These are phyloP conservation scores for Lyophyllum decastes DNA, from an alignment of 768 basidiomycete species.

Conservation along the genomic window DNA sequence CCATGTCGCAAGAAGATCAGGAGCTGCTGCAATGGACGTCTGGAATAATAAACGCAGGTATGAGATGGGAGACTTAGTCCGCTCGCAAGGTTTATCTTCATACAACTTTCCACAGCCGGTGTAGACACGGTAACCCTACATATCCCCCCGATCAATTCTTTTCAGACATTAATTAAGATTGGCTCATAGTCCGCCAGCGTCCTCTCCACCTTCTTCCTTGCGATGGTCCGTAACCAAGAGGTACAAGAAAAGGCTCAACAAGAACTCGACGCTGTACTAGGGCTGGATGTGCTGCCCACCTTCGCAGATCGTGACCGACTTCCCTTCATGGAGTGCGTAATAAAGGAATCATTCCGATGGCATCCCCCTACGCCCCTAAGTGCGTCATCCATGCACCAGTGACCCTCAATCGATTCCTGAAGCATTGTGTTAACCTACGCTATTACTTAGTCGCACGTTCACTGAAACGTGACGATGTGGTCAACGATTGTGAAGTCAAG, in stretches of 20 bases:
- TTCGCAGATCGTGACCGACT: conserved; percentile 14
- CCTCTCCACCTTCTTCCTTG: conserved; percentile 4
- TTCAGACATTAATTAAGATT: neutral
- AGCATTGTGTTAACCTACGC: neutral
- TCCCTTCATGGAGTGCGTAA: conserved; percentile 16
- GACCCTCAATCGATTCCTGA: neutral
- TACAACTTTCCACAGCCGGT: neutral
- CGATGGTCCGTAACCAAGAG: conserved; percentile 23
- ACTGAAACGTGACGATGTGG: conserved; percentile 1
- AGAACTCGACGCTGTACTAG: conserved; percentile 18
- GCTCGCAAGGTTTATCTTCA: neutral
- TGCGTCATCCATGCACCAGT: neutral
- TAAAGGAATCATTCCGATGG: conserved; percentile 22
- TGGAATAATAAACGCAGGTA: neutral
- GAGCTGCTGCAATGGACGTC: neutral
- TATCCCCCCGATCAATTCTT: neutral
- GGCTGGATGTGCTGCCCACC: conserved; percentile 11
- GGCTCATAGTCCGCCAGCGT: neutral
- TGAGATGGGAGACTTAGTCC: neutral
- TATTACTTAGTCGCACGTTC: neutral
- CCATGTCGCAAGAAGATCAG: neutral
- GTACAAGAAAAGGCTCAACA: conserved; percentile 16
- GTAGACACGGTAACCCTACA: neutral
- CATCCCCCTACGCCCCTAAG: conserved; percentile 10
- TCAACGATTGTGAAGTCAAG: neutral